phyloP scores from a whole-genome alignment of 176 grass and related monocot genomes.

The Triticum aestivum region DNA sequence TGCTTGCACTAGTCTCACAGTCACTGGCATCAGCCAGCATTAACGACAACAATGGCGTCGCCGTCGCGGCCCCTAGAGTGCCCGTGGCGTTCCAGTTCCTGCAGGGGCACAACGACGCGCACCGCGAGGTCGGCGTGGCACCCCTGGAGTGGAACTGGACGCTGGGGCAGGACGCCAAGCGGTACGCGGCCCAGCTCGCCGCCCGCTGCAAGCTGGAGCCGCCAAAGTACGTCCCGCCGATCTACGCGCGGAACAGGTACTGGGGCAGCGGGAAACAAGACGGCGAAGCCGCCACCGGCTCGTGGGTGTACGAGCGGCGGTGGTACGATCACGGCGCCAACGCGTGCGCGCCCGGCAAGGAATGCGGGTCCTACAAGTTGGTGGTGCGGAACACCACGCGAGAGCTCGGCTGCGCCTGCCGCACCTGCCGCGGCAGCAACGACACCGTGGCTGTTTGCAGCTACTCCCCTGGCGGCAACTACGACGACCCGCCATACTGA shows the following conservation, averaged over 20 bases:
- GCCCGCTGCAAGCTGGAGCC: not conserved
- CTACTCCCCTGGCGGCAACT: slow-evolving; percentile 43
- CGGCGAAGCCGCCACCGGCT: not conserved
- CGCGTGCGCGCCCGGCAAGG: not conserved
- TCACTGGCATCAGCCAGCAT: not conserved
- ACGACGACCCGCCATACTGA: slow-evolving; percentile 34
- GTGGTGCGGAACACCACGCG: not conserved
- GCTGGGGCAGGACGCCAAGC: slow-evolving; percentile 15
- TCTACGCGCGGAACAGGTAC: slow-evolving; percentile 2
- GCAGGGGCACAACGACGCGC: slow-evolving; percentile 24
- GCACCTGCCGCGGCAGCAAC: not conserved
- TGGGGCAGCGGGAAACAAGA: not conserved
- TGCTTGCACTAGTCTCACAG: not conserved
- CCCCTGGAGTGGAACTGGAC: slow-evolving; percentile 21
- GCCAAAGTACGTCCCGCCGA: too few species aligned
- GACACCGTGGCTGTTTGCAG: slow-evolving; percentile 32
- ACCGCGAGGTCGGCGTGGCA: not conserved
- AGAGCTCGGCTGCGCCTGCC: slow-evolving; percentile 14
- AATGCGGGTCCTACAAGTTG: not conserved
- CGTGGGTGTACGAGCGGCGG: slow-evolving; percentile 4
- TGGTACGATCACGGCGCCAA: slow-evolving; percentile 16
- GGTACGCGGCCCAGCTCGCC: not conserved
- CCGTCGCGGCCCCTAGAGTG: not conserved
- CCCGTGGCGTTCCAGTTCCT: not conserved
- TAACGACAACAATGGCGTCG: not conserved